Percentiles rank a stretch among this genome's conserved stretches.
phyloP scores from a whole-genome alignment of 345 rosid genomes.

The Excoecaria cochinchinensis region DNA sequence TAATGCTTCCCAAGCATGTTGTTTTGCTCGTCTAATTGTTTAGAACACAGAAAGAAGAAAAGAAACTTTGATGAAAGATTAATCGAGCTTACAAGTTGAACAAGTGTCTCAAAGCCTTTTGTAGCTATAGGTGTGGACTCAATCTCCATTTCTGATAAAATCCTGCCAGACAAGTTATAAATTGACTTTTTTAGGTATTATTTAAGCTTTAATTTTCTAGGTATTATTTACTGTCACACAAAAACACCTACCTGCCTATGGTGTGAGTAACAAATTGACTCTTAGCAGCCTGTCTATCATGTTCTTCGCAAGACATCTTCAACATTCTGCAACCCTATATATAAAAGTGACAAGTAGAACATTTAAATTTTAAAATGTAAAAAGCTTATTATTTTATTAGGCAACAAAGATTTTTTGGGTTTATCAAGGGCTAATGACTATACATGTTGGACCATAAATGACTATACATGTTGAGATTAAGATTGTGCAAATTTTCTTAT shows the following conservation, averaged over 20 bases:
- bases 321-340: conserved; percentile 25
- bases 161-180: conserved; percentile 15
- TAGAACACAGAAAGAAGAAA: neutral
- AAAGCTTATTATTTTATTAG: no score
- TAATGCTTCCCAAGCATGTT: neutral
- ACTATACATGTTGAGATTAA: no score
- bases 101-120: conserved; percentile 40
- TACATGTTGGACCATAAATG: no score
- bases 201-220: no score
- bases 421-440: no score
- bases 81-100: conserved; percentile 33
- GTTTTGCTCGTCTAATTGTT: neutral
- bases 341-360: neutral
- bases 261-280: conserved; percentile 26
- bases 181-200: neutral
- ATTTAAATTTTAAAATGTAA: neutral
- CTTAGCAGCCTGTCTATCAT: conserved; percentile 15
- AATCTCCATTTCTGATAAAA: conserved; percentile 46
- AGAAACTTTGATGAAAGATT: neutral
- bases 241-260: conserved; percentile 17
- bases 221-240: neutral
- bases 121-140: conserved; percentile 42
- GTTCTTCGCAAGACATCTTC: conserved; percentile 30
- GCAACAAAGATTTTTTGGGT: no score
- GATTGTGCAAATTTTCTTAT: no score